phyloP scores from a whole-genome alignment of 2,329 filamentous ascomycete species.

The Cladosporium sp. region DNA sequence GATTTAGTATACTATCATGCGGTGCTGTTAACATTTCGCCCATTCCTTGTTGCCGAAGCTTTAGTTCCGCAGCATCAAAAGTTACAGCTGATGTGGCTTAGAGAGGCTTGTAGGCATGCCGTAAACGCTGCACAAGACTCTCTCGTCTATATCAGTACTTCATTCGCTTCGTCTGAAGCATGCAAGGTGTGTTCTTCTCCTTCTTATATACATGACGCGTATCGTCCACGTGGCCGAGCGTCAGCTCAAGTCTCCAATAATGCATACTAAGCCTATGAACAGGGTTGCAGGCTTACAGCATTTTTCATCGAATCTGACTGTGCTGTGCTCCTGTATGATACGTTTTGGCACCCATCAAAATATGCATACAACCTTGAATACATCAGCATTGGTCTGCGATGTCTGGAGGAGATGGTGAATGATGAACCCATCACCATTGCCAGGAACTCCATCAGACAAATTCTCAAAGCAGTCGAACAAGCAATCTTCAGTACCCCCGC shows the following conservation, averaged over 20 bases:
- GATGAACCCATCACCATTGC: constrained; percentile 20
- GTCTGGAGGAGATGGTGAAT: constrained; percentile 23
- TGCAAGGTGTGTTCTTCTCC: constrained; percentile 1
- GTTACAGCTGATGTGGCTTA: constrained; percentile 25
- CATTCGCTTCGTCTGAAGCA: background rate
- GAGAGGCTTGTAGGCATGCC: constrained; percentile 28
- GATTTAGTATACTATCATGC: constrained; percentile 20
- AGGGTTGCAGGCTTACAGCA: constrained; percentile 18
- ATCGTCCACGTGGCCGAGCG: too few species aligned
- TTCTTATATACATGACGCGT: too few species aligned
- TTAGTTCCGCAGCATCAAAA: constrained; percentile 15
- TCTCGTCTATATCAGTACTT: constrained; percentile 1
- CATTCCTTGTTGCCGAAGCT: constrained; percentile 25
- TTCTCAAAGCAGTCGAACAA: constrained; percentile 20
- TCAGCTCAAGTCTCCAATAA: too few species aligned
- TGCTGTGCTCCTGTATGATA: constrained; percentile 29
- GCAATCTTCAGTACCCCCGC: constrained; percentile 16
- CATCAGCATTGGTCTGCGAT: constrained; percentile 24
- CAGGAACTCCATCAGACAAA: constrained; percentile 18
- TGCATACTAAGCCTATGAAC: background rate
- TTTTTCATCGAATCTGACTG: constrained; percentile 30
- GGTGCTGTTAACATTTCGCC: constrained; percentile 23
- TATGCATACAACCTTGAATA: constrained; percentile 29
- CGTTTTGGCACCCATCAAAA: constrained; percentile 24
- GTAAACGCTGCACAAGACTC: constrained; percentile 29